phyloP scores from a whole-genome alignment of 2,329 filamentous ascomycete species.

The Fusarium albosuccineum region DNA sequence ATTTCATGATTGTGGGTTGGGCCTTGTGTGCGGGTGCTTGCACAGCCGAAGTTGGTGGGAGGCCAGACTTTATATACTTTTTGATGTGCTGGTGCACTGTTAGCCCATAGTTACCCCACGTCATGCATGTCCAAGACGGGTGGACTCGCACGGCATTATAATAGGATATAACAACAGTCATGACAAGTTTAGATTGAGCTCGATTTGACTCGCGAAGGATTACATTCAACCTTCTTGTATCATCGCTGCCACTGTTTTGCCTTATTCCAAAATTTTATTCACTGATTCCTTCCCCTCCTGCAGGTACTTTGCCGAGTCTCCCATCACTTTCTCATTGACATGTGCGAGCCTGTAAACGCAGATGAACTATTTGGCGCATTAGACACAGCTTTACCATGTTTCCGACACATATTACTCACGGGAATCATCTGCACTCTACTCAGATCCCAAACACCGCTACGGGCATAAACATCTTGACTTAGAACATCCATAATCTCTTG shows the following conservation, averaged over 20 bases:
- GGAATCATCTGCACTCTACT: not conserved
- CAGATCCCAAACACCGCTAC: conserved; percentile 1
- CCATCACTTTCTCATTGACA: conserved; percentile 1
- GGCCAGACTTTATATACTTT: not conserved
- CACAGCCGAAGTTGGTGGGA: not conserved
- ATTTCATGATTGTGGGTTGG: not conserved
- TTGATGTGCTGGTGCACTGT: not conserved
- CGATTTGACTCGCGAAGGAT: too few species aligned
- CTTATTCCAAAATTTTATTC: too few species aligned
- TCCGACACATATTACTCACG: not conserved
- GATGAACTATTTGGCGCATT: not conserved
- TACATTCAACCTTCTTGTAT: too few species aligned
- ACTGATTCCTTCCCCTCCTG: not conserved
- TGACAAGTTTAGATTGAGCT: too few species aligned
- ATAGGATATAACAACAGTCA: too few species aligned
- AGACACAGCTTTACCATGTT: not conserved
- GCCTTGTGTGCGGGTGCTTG: not conserved
- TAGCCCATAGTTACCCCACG: not conserved
- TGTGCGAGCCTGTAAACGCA: not conserved
- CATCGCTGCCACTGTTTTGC: too few species aligned
- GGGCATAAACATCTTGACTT: not conserved
- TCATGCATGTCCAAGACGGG: not conserved
- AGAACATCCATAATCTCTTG: not conserved
- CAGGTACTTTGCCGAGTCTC: not conserved
- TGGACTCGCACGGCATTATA: too few species aligned